Evolutionary conservation across 108 stramenopile species (phyloP).

Genomic region (Cyclostephanos invisitatus): DNA sequence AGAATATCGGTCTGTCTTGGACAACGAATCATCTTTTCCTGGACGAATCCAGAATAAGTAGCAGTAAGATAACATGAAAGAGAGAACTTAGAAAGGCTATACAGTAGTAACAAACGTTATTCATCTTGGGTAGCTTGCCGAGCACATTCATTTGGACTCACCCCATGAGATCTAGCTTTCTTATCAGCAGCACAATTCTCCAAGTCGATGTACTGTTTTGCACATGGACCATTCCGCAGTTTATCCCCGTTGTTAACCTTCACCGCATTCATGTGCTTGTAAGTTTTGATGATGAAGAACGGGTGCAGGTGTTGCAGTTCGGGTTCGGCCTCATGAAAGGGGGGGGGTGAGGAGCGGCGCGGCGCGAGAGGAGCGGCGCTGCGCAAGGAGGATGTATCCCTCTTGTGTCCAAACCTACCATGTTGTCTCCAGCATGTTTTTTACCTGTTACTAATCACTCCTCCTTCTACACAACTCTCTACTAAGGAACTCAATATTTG

Average conservation of each 20-base stretch:
- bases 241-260: conserved; percentile 19
- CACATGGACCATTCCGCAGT: conserved; percentile 34
- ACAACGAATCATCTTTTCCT: conserved; percentile 19
- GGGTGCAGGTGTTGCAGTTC: too few species aligned
- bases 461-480: too few species aligned
- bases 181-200: conserved; percentile 33
- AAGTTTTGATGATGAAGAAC: background rate
- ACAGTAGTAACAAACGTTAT: background rate
- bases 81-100: background rate
- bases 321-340: too few species aligned
- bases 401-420: too few species aligned
- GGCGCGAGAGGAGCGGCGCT: too few species aligned
- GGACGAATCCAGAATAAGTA: background rate
- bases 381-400: too few species aligned
- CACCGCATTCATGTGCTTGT: conserved; percentile 1
- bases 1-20: conserved; percentile 17
- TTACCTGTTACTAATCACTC: too few species aligned
- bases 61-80: background rate
- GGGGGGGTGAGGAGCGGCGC: too few species aligned
- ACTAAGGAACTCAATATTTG: conserved; percentile 9
- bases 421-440: too few species aligned
- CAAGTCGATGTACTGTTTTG: conserved; percentile 30
- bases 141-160: conserved; percentile 5
- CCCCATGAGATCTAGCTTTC: conserved; percentile 27
- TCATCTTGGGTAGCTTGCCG: background rate